Evolutionary conservation across 202 grass and related monocot species (phyloP), one percentile per base, ranked within the genome.

Genomic region (Bolboschoenoplectus hybrid): DNA sequence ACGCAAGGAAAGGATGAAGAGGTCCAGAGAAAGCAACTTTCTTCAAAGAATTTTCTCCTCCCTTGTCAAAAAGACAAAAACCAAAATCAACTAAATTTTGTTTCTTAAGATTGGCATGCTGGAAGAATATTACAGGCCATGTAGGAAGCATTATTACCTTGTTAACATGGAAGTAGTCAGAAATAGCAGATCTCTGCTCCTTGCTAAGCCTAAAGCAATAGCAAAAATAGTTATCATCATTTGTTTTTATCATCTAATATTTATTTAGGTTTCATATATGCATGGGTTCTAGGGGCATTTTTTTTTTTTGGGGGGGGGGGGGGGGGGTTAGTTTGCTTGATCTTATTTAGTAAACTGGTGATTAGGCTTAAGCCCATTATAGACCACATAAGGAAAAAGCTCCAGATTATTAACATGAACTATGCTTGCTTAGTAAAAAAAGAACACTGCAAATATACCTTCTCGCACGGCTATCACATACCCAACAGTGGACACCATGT

Each of bases 401-500:
- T 62, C 36, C 58, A 47, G 5, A 60, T 5, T 83, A 16, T 45
- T 13, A 17, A 82, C 44, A 32, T 46, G 74, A 49, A 32, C n/a
- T 63, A 19, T 78, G 74, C 13, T 79, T 79, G 61, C 38, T 58
- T 50, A 73, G 36, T 64, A 65, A 17, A 84, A 49, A 61, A 36
- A 73, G 39, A 81, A 74, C 44, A 53, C 60, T 70, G 61, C 32
- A 7, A 16, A 9, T 76, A 80, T 88, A 98, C 96, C 87, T 98
- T 92, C 96, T 95, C 78, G 93, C 93, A 90, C 82, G 91, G 43
- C 82, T 87, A 88, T 98, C 96, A 86, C 96, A 98, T 63, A 98
- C 93, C 96, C 94, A 97, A 85, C 94, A 97, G 86, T 97, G 94
- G 41, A 97, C 94, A 81, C 94, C 91, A 82, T 89, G 94, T 39